These are phyloP conservation scores for Albifimbria verrucaria DNA, from an alignment of 2,329 filamentous ascomycete species.

Conservation along the genomic window DNA sequence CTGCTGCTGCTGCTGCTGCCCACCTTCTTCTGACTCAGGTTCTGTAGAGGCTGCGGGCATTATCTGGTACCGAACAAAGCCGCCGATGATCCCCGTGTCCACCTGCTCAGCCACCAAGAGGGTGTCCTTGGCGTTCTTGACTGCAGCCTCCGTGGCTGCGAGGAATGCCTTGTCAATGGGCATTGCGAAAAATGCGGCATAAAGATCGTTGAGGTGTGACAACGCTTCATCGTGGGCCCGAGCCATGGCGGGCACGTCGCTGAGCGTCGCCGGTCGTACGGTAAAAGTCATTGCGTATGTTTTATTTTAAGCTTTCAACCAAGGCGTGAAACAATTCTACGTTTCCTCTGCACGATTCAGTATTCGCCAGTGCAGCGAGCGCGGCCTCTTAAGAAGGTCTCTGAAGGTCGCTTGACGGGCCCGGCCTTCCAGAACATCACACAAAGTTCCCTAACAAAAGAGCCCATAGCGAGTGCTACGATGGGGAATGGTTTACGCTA, in stretches of 20 bases:
- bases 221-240: slow-evolving; percentile 15
- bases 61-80: slow-evolving; percentile 10
- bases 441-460: background rate
- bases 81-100: slow-evolving; percentile 5
- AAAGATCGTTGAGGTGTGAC: slow-evolving; percentile 13
- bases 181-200: slow-evolving; percentile 12
- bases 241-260: slow-evolving; percentile 11
- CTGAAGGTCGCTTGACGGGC: background rate
- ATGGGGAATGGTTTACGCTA: background rate
- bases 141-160: background rate
- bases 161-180: slow-evolving; percentile 10
- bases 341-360: background rate
- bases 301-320: background rate
- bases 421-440: background rate
- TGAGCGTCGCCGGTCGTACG: slow-evolving; percentile 8
- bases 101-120: slow-evolving; percentile 10
- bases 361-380: too few species aligned
- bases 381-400: background rate
- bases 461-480: too few species aligned
- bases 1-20: background rate
- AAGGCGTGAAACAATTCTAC: background rate
- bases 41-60: slow-evolving; percentile 4
- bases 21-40: background rate
- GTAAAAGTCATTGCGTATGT: slow-evolving; percentile 3
- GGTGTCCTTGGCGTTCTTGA: background rate